Conservation (phyloP, 2,329 filamentous ascomycete species). For the Neoscytalidium dimidiatum region DNA sequence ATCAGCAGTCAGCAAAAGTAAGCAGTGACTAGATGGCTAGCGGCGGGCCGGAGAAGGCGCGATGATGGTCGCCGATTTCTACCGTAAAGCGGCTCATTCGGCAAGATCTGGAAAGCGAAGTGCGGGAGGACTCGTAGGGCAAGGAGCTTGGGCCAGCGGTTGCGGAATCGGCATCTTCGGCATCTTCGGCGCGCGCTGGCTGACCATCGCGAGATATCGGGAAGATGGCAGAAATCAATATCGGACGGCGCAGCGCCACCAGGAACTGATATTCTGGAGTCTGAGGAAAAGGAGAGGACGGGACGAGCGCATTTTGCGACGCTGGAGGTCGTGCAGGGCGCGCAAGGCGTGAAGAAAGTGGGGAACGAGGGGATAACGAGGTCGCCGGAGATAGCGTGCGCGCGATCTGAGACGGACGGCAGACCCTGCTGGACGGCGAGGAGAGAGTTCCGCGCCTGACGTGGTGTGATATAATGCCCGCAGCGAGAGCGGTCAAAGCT, state of each 20-base stretch:
- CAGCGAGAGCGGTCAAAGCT: neutral
- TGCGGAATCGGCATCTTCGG: constrained; percentile 8
- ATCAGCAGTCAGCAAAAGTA: constrained; percentile 8
- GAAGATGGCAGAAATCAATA: neutral
- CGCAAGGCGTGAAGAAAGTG: constrained; percentile 1
- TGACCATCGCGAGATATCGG: neutral
- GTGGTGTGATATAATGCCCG: constrained; percentile 1
- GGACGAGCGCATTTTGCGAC: neutral
- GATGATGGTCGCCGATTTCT: neutral
- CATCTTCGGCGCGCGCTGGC: neutral
- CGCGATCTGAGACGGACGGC: constrained; percentile 12
- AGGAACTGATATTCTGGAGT: neutral
- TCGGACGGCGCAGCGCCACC: neutral
- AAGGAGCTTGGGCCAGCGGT: neutral
- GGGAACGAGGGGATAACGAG: neutral
- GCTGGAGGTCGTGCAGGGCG: neutral
- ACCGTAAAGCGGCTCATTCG: constrained; percentile 5
- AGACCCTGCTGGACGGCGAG: neutral
- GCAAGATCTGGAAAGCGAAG: neutral
- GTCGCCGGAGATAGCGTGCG: constrained; percentile 2
- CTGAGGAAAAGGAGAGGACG: neutral
- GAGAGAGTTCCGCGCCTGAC: neutral
- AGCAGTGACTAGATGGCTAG: neutral
- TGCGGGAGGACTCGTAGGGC: neutral
- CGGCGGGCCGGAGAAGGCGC: neutral